These are phyloP conservation scores for Diplodia seriata DNA, from an alignment of 2,329 filamentous ascomycete genomes.

Conservation along the genomic window DNA sequence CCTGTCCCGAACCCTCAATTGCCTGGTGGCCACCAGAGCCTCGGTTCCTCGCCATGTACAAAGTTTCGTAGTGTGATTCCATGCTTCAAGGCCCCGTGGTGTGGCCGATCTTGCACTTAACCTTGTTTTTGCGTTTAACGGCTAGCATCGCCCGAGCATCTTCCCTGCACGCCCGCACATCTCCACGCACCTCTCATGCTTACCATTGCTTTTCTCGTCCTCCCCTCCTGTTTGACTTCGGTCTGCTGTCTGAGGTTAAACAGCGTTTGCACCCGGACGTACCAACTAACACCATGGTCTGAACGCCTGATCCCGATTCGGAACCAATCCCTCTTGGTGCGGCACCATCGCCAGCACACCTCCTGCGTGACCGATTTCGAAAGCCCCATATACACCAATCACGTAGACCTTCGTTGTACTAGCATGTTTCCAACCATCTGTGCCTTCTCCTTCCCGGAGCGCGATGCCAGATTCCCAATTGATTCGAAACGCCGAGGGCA, in stretches of 20 bases:
- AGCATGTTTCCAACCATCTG: conserved; percentile 11
- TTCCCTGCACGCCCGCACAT: conserved; percentile 10
- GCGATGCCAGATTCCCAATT: not conserved
- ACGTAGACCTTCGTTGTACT: not conserved
- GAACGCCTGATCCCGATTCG: conserved; percentile 1
- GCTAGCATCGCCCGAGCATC: conserved; percentile 11
- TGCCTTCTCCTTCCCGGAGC: not conserved
- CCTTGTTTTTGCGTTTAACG: conserved; percentile 5
- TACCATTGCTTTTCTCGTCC: conserved; percentile 15
- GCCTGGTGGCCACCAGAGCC: not conserved
- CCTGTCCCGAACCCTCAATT: not conserved
- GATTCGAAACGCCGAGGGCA: conserved; percentile 16
- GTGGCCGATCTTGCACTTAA: conserved; percentile 11
- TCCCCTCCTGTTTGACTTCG: conserved; percentile 18
- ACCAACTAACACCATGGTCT: not conserved
- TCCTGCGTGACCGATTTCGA: not conserved
- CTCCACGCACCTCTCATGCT: not conserved
- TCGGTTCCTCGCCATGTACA: conserved; percentile 12
- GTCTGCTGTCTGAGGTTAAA: conserved; percentile 15
- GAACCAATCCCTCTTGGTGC: not conserved
- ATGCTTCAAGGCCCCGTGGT: conserved; percentile 11
- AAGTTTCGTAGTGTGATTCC: not conserved
- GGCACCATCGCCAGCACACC: not conserved
- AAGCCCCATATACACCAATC: not conserved
- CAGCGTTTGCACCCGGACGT: not conserved